Evolutionary conservation across 2,329 filamentous ascomycete genomes (phyloP), one percentile per base, ranked within the genome.

Genomic region (Colletotrichum filicis): DNA sequence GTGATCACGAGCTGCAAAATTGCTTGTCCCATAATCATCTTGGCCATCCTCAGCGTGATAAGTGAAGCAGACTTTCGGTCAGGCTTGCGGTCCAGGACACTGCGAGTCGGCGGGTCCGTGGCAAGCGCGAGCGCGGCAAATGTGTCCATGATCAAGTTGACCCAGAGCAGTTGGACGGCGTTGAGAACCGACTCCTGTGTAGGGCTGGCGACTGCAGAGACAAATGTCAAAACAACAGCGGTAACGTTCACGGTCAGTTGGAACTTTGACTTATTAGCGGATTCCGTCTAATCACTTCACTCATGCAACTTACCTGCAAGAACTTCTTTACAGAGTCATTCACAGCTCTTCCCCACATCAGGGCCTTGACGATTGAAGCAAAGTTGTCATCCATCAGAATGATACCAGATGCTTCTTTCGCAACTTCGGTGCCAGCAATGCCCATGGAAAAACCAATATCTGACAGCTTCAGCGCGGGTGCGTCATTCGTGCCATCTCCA

Each of bases 361-460:
- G 82, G 16, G 88, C 89, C 76, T 89, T 90, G 67, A 92, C 88
- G 75, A 92, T 92, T 2, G 89, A 91, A 1, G 87, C 83, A 78
- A 91, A 91, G 78, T 91, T 91, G 78, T 91, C 89, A 76, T 91
- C 88, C 86, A 91, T 89, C 37, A 91, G 82, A 76, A 91, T 90
- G 66, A 91, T 91, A 22, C 87, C 86, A 14, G 89, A 89, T 7
- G 89, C 89, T 79, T 91, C 89, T 77, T 91, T 91, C 16, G 90
- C 87, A 6, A 91, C 90, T 78, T 92, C 90, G 5, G 91, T 92
- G 74, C 91, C 91, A 24, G 90, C 86, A 67, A 92, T 89, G 73
- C 91, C 91, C 90, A 92, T 92, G 6, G 91, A 90, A 78, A 92
- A 92, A 16, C 91, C 91, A 65, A 92, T 90, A 79, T 92, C 91